Conservation (phyloP, 2,329 filamentous ascomycete genomes). For the Trichophyton rubrum region DNA sequence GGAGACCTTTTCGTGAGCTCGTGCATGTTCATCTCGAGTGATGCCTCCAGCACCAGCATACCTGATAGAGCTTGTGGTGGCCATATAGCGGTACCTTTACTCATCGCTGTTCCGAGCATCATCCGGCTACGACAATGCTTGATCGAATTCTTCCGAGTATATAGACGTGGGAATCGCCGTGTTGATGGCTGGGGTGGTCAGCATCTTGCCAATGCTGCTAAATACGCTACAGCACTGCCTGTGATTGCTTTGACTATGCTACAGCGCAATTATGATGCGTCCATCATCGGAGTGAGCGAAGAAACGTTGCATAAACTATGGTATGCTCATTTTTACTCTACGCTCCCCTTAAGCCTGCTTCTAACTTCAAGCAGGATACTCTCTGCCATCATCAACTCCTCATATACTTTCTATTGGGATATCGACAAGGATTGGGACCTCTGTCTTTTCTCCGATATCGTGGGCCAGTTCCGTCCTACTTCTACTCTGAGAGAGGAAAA, state of each 20-base stretch:
- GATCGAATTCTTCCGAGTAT: constrained; percentile 69
- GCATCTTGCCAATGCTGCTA: constrained; percentile 84
- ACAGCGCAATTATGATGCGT: constrained; percentile 50
- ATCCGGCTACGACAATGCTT: constrained; percentile 88
- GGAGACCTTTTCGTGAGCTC: constrained; percentile 78
- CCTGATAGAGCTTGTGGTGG: constrained; percentile 77
- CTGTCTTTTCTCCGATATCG: constrained; percentile 55
- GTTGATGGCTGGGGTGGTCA: constrained; percentile 62
- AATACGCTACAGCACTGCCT: constrained; percentile 89
- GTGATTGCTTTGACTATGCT: constrained; percentile 71
- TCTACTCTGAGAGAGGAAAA: neutral
- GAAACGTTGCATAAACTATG: constrained; percentile 44
- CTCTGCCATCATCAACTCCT: constrained; percentile 67
- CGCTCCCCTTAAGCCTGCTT: too few relatives aligned
- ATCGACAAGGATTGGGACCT: constrained; percentile 94
- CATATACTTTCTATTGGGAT: constrained; percentile 99
- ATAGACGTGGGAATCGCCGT: constrained; percentile 35
- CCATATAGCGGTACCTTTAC: constrained; percentile 63
- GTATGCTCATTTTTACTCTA: constrained; percentile 25
- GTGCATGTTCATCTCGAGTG: constrained; percentile 75
- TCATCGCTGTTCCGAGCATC: constrained; percentile 68
- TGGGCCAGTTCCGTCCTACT: constrained; percentile 36
- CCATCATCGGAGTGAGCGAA: constrained; percentile 42
- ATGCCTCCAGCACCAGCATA: constrained; percentile 60
- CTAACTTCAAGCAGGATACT: constrained; percentile 44